Evolutionary conservation across 2,329 filamentous ascomycete genomes (phyloP).

Genomic region (Trichoderma pleuroti): DNA sequence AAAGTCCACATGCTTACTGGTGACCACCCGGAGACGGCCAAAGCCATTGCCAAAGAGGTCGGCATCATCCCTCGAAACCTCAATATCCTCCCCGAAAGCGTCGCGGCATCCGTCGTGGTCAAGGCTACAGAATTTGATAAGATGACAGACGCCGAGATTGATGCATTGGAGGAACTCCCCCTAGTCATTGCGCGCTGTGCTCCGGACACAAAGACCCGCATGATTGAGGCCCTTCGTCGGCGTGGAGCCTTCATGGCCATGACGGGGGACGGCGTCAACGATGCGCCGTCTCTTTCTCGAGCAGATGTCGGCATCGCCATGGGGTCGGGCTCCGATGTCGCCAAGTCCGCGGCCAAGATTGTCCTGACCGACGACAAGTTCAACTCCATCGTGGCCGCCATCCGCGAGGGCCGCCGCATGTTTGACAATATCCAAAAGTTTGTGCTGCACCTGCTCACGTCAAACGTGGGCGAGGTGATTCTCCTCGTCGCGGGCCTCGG

Average conservation of each 20-base stretch:
- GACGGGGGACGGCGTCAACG: conserved; percentile 87
- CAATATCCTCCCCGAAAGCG: conserved; percentile 54
- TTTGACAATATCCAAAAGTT: conserved; percentile 91
- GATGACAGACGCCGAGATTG: conserved; percentile 71
- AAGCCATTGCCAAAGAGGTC: conserved; percentile 74
- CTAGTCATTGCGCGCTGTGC: conserved; percentile 81
- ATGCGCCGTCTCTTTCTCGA: conserved; percentile 74
- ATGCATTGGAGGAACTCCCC: conserved; percentile 69
- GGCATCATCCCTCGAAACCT: conserved; percentile 69
- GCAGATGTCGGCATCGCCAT: conserved; percentile 87
- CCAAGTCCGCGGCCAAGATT: conserved; percentile 77
- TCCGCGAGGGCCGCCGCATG: conserved; percentile 78
- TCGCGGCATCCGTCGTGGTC: conserved; percentile 68
- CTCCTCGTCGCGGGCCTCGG: conserved; percentile 76
- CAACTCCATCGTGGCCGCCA: conserved; percentile 77
- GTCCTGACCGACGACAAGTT: conserved; percentile 88
- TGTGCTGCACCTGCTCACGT: conserved; percentile 71
- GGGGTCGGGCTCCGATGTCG: conserved; percentile 84
- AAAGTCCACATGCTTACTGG: conserved; percentile 82
- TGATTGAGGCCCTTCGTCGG: conserved; percentile 84
- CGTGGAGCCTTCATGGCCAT: conserved; percentile 75
- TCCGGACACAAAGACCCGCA: conserved; percentile 81
- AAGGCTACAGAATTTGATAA: conserved; percentile 77
- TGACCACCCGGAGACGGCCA: conserved; percentile 74
- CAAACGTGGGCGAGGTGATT: conserved; percentile 81